Percentiles rank a stretch among this genome's conserved stretches.
Conservation (phyloP, 2,329 filamentous ascomycete genomes). For the Pseudocercospora fijiensis region DNA sequence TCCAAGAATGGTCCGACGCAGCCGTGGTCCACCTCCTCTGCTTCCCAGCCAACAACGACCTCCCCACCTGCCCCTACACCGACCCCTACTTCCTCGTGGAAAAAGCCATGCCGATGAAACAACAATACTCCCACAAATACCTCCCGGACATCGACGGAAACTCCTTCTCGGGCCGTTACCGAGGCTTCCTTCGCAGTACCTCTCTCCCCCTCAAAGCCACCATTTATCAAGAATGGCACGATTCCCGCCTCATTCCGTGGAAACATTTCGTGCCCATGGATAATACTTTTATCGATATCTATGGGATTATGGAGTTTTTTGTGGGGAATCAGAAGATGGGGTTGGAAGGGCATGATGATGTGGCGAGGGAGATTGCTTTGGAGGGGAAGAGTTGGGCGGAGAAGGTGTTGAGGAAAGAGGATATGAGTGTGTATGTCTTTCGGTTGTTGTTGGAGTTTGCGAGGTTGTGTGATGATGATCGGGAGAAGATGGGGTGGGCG, state of each 20-base stretch:
- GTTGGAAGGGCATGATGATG: slow-evolving; percentile 50
- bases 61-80: slow-evolving; percentile 48
- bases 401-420: slow-evolving; percentile 64
- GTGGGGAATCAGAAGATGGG: slow-evolving; percentile 48
- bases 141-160: slow-evolving; percentile 74
- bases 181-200: slow-evolving; percentile 30
- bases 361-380: slow-evolving; percentile 63
- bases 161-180: slow-evolving; percentile 41
- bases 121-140: slow-evolving; percentile 59
- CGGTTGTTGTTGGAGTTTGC: slow-evolving; percentile 55
- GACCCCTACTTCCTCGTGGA: slow-evolving; percentile 43
- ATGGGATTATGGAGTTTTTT: slow-evolving; percentile 49
- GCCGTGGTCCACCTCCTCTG: slow-evolving; percentile 49
- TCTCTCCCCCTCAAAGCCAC: slow-evolving; percentile 40
- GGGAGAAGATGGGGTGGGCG: slow-evolving; percentile 44
- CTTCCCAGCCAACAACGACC: slow-evolving; percentile 42
- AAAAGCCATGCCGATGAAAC: slow-evolving; percentile 37
- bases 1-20: slow-evolving; percentile 42
- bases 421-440: slow-evolving; percentile 81
- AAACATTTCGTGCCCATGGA: slow-evolving; percentile 40
- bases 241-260: slow-evolving; percentile 40
- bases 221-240: slow-evolving; percentile 42
- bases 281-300: slow-evolving; percentile 33
- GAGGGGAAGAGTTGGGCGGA: slow-evolving; percentile 68
- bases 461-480: slow-evolving; percentile 44